A percentile compares a stretch with the other conserved stretches of the same genome.
Evolutionary conservation across 805 yeast genomes (phyloP).

Genomic region (Saturnispora sanitii): DNA sequence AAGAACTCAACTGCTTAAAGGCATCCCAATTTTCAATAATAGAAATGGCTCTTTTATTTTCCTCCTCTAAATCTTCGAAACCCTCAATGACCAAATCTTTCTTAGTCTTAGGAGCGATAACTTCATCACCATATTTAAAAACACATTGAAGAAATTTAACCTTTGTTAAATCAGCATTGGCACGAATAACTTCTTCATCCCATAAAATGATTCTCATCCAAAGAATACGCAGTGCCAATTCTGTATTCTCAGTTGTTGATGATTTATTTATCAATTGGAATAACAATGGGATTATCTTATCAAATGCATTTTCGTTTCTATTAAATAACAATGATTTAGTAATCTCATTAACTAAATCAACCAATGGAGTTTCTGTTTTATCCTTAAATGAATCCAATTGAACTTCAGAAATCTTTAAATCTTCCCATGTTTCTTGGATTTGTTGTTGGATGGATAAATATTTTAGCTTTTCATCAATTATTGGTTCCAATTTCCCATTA

Average conservation of each 20-base stretch:
- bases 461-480: not conserved
- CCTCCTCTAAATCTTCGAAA: not conserved
- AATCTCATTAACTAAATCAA: not conserved
- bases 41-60: not conserved
- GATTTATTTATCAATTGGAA: not conserved
- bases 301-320: conserved; percentile 1
- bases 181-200: not conserved
- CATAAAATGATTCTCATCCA: conserved; percentile 5
- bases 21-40: no score
- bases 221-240: not conserved
- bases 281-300: not conserved
- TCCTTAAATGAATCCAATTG: no score
- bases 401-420: no score
- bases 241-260: not conserved
- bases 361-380: not conserved
- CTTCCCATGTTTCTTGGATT: no score
- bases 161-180: not conserved
- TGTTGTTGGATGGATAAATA: no score
- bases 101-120: no score
- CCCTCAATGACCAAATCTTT: conserved; percentile 3
- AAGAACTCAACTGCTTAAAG: no score
- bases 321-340: not conserved
- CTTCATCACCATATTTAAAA: not conserved
- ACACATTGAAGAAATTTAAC: conserved; percentile 4
- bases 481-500: conserved; percentile 20